Evolutionary conservation across 2,329 filamentous ascomycete species (phyloP).

Genomic region (Clonostachys rosea): DNA sequence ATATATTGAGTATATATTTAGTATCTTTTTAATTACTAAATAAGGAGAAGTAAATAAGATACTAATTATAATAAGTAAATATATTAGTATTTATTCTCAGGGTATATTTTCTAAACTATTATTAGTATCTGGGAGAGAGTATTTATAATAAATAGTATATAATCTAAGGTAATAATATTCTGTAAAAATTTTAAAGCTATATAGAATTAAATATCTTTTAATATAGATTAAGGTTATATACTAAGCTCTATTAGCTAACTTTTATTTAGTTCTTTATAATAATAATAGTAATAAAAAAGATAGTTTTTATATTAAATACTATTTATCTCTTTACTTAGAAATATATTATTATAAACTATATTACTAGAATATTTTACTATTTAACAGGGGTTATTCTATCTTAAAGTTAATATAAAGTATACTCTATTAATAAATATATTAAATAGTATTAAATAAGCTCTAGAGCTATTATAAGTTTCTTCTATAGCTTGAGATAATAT

Average conservation of each 20-base stretch:
- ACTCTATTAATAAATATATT: not conserved
- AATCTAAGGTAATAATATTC: too few relatives aligned
- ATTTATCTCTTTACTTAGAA: not conserved
- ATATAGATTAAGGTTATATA: too few relatives aligned
- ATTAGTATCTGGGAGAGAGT: not conserved
- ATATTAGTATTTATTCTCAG: not conserved
- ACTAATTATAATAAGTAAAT: too few relatives aligned
- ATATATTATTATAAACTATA: not conserved
- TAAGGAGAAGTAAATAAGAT: too few relatives aligned
- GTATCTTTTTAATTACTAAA: too few relatives aligned
- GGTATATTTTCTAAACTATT: not conserved
- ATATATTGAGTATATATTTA: too few relatives aligned
- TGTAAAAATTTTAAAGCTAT: too few relatives aligned
- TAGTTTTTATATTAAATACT: not conserved
- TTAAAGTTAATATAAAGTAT: not conserved
- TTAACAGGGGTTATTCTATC: not conserved
- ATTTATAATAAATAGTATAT: not conserved
- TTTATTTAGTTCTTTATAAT: too few relatives aligned
- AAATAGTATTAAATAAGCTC: not conserved
- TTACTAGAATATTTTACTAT: not conserved
- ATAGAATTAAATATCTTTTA: too few relatives aligned
- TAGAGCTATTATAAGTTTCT: not conserved
- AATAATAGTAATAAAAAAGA: too few relatives aligned
- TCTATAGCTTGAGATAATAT: not conserved
- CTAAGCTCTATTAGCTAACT: too few relatives aligned